Percentiles rank a stretch among this genome's conserved stretches.
Evolutionary conservation across 192 early-diverging fungal species (phyloP).

Genomic region (Funneliformis mosseae): DNA sequence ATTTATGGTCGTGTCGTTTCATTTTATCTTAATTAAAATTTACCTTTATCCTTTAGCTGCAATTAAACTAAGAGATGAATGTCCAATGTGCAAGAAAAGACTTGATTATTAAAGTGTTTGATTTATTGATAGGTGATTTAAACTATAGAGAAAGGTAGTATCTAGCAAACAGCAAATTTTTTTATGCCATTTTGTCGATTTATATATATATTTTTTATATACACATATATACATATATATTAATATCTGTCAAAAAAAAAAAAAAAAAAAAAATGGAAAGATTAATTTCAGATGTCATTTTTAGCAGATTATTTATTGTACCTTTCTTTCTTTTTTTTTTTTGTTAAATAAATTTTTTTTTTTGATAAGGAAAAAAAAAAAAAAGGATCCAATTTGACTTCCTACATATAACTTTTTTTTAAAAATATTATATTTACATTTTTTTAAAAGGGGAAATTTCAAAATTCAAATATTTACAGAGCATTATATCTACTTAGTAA

Average conservation of each 20-base stretch:
- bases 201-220: too few relatives aligned
- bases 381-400: too few relatives aligned
- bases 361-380: too few relatives aligned
- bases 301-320: not conserved
- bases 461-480: not conserved
- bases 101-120: constrained; percentile 35
- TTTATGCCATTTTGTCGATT: too few relatives aligned
- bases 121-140: too few relatives aligned
- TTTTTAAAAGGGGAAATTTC: not conserved
- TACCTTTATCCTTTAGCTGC: constrained; percentile 21
- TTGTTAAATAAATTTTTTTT: not conserved
- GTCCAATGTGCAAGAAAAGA: constrained; percentile 31
- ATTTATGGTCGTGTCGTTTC: not conserved
- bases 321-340: not conserved
- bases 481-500: not conserved
- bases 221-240: too few relatives aligned
- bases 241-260: too few relatives aligned
- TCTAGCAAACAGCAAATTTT: too few relatives aligned
- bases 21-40: constrained; percentile 11
- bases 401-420: not conserved
- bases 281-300: not conserved
- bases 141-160: too few relatives aligned
- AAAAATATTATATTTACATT: not conserved
- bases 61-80: constrained; percentile 32
- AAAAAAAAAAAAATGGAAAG: too few relatives aligned